Percentiles rank a stretch among this genome's conserved stretches.
phyloP scores from a whole-genome alignment of 129 eudicot species.

The Scalesia atractyloides region DNA sequence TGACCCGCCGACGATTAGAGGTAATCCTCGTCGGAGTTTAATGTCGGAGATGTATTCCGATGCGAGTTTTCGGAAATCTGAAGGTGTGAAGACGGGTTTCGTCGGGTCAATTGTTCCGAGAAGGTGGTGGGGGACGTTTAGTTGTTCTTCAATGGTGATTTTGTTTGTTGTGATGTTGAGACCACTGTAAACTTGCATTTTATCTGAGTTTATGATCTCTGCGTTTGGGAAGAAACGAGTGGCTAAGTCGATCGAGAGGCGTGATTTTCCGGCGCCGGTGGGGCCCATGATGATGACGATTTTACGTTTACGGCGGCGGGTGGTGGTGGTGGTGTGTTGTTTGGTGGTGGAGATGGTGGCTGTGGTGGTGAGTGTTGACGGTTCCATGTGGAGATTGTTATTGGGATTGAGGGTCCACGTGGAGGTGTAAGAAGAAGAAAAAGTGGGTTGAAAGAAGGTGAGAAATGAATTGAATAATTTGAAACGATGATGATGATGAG shows the following conservation, averaged over 20 bases:
- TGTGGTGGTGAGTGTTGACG: constrained; percentile 23
- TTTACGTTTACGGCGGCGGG: constrained; percentile 36
- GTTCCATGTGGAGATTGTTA: constrained; percentile 23
- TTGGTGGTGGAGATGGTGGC: neutral
- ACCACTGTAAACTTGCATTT: constrained; percentile 73
- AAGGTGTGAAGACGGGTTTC: constrained; percentile 40
- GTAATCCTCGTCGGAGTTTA: constrained; percentile 40
- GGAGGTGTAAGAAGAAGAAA: constrained; percentile 16
- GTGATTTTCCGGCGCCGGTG: constrained; percentile 83
- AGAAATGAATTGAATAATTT: constrained; percentile 21
- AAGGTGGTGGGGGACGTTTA: constrained; percentile 60
- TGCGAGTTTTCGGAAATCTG: constrained; percentile 53
- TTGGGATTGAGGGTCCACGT: neutral
- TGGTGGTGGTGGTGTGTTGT: constrained; percentile 3
- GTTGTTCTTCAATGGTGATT: constrained; percentile 53
- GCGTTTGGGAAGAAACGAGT: constrained; percentile 38
- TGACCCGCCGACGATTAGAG: constrained; percentile 82
- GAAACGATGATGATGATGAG: constrained; percentile 31
- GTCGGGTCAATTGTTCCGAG: constrained; percentile 60
- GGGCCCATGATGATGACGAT: constrained; percentile 68
- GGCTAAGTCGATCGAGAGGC: constrained; percentile 67
- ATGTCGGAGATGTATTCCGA: constrained; percentile 37
- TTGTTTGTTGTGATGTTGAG: constrained; percentile 80
- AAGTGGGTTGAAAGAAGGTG: constrained; percentile 29
- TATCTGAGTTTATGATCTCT: constrained; percentile 81